phyloP scores from a whole-genome alignment of 73 alveolate genomes.

The Urostyla sp. region DNA sequence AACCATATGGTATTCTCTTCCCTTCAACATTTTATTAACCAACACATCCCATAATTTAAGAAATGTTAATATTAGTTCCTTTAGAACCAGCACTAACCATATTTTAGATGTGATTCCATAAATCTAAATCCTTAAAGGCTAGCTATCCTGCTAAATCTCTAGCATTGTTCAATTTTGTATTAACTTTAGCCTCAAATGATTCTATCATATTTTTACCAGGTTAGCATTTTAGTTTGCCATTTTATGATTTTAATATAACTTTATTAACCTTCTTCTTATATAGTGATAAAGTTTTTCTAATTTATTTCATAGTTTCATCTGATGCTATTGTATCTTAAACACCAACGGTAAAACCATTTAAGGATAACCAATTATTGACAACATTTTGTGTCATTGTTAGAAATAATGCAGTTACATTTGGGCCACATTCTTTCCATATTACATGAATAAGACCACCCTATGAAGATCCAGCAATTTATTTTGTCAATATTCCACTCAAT shows the following conservation, averaged over 20 bases:
- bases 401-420: conserved; percentile 62
- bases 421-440: conserved; percentile 77
- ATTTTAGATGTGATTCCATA: conserved; percentile 92
- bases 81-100: conserved; percentile 99
- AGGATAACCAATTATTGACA: conserved; percentile 70
- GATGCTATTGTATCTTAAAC: conserved; percentile 64
- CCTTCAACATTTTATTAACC: conserved; percentile 99
- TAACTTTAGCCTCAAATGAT: conserved; percentile 94
- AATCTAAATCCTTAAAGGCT: conserved; percentile 85
- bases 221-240: conserved; percentile 92
- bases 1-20: conserved; percentile 97
- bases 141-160: conserved; percentile 96
- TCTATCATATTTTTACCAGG: conserved; percentile 99
- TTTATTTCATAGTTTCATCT: conserved; percentile 52
- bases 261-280: conserved; percentile 56
- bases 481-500: conserved; percentile 62
- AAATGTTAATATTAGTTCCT: conserved; percentile 94
- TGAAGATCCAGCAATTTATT: conserved; percentile 71
- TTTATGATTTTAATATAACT: conserved; percentile 83
- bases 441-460: conserved; percentile 72
- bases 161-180: conserved; percentile 90
- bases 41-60: conserved; percentile 99
- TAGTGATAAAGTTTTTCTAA: conserved; percentile 15
- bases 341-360: conserved; percentile 74
- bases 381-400: conserved; percentile 69